phyloP scores from a whole-genome alignment of 768 basidiomycete species.

The Russula foetens region DNA sequence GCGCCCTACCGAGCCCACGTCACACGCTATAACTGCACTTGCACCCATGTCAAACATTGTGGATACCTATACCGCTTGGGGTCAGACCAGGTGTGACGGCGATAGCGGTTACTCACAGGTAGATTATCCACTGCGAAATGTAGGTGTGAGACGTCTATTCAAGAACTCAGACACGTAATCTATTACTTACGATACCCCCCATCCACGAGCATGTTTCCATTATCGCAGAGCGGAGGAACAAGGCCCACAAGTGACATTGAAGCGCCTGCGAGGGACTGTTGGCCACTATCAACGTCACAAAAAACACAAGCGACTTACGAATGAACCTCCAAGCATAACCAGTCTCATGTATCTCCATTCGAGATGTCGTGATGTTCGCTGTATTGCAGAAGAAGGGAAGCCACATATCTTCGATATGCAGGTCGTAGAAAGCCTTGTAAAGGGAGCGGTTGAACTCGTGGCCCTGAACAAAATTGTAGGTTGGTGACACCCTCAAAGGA shows the following conservation, averaged over 20 bases:
- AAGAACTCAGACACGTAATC: not conserved
- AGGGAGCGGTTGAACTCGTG: slow-evolving; percentile 93
- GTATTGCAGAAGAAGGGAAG: slow-evolving; percentile 97
- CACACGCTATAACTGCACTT: slow-evolving; percentile 82
- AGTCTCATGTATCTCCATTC: slow-evolving; percentile 95
- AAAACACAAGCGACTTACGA: slow-evolving; percentile 37
- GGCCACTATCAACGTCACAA: not conserved
- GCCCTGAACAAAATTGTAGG: slow-evolving; percentile 43
- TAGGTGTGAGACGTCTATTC: slow-evolving; percentile 1
- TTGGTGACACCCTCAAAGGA: not conserved
- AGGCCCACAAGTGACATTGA: slow-evolving; percentile 97
- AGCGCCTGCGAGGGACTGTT: slow-evolving; percentile 47
- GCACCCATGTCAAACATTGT: slow-evolving; percentile 92
- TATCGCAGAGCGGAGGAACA: slow-evolving; percentile 89
- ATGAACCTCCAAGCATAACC: slow-evolving; percentile 98
- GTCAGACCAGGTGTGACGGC: not conserved
- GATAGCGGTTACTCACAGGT: slow-evolving; percentile 43
- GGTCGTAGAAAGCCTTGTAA: slow-evolving; percentile 92
- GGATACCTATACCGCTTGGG: slow-evolving; percentile 46
- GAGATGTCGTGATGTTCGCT: slow-evolving; percentile 91
- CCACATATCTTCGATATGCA: slow-evolving; percentile 98
- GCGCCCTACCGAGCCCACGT: slow-evolving; percentile 74
- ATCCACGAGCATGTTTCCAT: slow-evolving; percentile 87
- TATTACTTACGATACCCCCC: slow-evolving; percentile 73
- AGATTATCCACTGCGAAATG: slow-evolving; percentile 67